These are phyloP conservation scores for Phytopythium helicoides DNA, from an alignment of 352 stramenopile genomes.

Conservation along the genomic window DNA sequence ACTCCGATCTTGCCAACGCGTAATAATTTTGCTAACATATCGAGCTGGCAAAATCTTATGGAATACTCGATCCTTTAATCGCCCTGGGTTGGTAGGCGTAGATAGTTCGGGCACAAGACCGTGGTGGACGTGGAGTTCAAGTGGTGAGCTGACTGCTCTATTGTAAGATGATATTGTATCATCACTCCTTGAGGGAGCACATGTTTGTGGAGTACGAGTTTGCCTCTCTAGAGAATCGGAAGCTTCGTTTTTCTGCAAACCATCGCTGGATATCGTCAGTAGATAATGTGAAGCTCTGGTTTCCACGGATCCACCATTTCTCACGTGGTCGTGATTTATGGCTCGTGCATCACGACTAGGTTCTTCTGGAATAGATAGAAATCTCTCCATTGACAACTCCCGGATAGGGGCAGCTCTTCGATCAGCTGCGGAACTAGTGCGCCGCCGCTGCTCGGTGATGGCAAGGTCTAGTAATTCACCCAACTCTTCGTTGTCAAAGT, in stretches of 20 bases:
- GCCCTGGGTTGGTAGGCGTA: neutral
- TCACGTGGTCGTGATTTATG: neutral
- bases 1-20: neutral
- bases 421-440: constrained; percentile 1
- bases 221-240: too few relatives aligned
- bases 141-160: too few relatives aligned
- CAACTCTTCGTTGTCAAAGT: constrained; percentile 19
- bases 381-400: constrained; percentile 3
- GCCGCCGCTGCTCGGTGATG: constrained; percentile 7
- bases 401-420: neutral
- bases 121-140: too few relatives aligned
- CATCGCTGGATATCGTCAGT: too few relatives aligned
- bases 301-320: neutral
- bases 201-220: too few relatives aligned
- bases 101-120: too few relatives aligned
- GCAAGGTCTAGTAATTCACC: constrained; percentile 21
- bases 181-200: too few relatives aligned
- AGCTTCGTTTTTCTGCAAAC: too few relatives aligned
- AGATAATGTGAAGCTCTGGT: too few relatives aligned
- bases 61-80: constrained; percentile 3
- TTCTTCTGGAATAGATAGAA: constrained; percentile 5
- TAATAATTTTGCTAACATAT: constrained; percentile 1
- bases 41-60: constrained; percentile 2
- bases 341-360: neutral
- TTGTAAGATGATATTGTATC: too few relatives aligned